Evolutionary conservation across 2,329 filamentous ascomycete genomes (phyloP), one percentile per base, ranked within the genome.

Genomic region (Alternaria alternata): DNA sequence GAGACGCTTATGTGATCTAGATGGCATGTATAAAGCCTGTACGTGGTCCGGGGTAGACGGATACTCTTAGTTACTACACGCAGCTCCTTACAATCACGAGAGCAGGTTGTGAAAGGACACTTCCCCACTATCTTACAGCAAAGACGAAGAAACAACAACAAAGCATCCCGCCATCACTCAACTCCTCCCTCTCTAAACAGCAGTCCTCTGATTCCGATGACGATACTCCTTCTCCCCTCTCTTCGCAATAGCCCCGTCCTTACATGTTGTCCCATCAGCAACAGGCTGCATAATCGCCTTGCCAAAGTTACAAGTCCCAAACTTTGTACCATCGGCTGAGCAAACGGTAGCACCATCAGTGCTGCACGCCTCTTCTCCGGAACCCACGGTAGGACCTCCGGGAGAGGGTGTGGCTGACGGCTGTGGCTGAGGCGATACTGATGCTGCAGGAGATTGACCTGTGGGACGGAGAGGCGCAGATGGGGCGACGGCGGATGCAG

Each of bases 231-330:
- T 36, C 18, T 65, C 63, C 2, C 6, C 42, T n/a, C 73, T 72
- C 56, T 69, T 73, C 14, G 59, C 59, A 52, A 83, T 80, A 51
- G 68, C 59, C 11, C 80, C 80, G 51, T 76, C 68, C 12, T 63
- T 44, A 67, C 82, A 83, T 38, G 72, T 74, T 0, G 81, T 83
- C 4, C 81, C 82, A 1, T 70, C 58, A 20, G 82, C 80, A 4
- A 83, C 79, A 11, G 26, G 69, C 39, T 65, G 80, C 78, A 72
- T 81, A 11, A 77, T 52, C 4, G 79, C 75, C 14, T 65, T 64
- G 44, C 81, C 81, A 30, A 75, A 69, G 61, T 80, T 74, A 68
- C 80, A 81, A 41, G 82, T 61, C 5, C 77, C 81, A 49, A 80
- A 83, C 20, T 71, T 57, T 11, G 55, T 77, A 4, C 59, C 65